These are phyloP conservation scores for Melastoma malabathricum DNA, from an alignment of 345 rosid genomes.

Conservation along the genomic window DNA sequence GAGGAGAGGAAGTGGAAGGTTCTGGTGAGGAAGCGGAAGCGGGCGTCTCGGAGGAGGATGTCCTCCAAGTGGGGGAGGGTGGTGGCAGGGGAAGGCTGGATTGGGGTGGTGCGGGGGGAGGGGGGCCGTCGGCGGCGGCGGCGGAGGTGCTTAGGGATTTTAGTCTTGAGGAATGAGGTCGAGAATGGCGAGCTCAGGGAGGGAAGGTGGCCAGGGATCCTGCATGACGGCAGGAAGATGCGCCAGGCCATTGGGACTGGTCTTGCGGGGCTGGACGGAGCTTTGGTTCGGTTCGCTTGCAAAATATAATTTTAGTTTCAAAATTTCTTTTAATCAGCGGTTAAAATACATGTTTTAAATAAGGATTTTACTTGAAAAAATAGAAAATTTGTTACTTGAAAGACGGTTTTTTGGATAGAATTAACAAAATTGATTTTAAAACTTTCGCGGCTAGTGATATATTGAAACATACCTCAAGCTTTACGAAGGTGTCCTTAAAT, in stretches of 20 bases:
- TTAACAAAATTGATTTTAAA: too few species aligned
- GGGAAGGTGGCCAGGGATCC: not conserved
- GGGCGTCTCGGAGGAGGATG: slow-evolving; percentile 45
- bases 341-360: too few species aligned
- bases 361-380: too few species aligned
- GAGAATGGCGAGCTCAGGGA: slow-evolving; percentile 24
- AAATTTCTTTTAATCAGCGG: too few species aligned
- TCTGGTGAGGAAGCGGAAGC: slow-evolving; percentile 50
- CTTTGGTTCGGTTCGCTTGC: too few species aligned
- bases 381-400: too few species aligned
- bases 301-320: too few species aligned
- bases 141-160: slow-evolving; percentile 43
- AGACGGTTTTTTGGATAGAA: too few species aligned
- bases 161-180: slow-evolving; percentile 76
- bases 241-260: slow-evolving; percentile 25
- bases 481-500: too few species aligned
- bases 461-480: too few species aligned
- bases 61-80: slow-evolving; percentile 18
- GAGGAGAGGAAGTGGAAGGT: slow-evolving; percentile 53
- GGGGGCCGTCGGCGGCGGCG: slow-evolving; percentile 29
- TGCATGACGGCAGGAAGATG: not conserved
- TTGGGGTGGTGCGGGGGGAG: slow-evolving; percentile 31
- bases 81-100: too few species aligned
- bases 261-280: not conserved
- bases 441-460: too few species aligned